These are phyloP conservation scores for Ceriops decandra DNA, from an alignment of 345 rosid genomes.

Conservation along the genomic window DNA sequence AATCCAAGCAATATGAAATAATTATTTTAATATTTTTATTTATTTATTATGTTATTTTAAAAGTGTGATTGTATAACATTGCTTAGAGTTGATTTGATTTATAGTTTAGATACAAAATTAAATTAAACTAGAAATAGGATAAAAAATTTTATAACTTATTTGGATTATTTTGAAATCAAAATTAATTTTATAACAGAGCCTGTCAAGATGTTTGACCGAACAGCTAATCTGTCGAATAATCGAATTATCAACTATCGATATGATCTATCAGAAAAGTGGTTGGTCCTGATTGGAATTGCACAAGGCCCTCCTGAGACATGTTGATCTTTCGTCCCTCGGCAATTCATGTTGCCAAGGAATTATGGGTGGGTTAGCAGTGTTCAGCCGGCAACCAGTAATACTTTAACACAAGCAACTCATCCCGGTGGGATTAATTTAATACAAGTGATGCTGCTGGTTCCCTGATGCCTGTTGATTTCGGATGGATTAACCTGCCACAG, in stretches of 20 bases:
- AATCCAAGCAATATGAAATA: no score
- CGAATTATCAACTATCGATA: conserved; percentile 92
- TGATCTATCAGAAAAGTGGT: conserved; percentile 88
- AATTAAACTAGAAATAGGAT: no score
- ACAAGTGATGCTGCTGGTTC: conserved; percentile 52
- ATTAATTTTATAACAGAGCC: no score
- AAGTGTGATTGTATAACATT: no score
- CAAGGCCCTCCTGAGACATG: conserved; percentile 91
- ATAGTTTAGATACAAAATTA: no score
- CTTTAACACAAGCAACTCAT: conserved; percentile 43
- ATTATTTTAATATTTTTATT: no score
- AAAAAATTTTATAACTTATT: no score
- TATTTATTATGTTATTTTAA: no score
- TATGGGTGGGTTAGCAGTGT: conserved; percentile 50
- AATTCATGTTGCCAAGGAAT: conserved; percentile 54
- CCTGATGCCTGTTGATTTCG: conserved; percentile 59
- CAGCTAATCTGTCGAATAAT: conserved; percentile 73
- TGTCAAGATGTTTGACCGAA: conserved; percentile 78
- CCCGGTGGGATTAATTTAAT: conserved; percentile 55
- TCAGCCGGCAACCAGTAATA: conserved; percentile 39
- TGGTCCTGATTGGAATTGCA: conserved; percentile 86
- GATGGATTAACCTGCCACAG: conserved; percentile 75
- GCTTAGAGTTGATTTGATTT: no score
- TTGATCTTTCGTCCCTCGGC: conserved; percentile 25
- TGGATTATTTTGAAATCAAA: no score